Conservation (phyloP, 1,139 yeast species). For the Suhomyces bolitotheri region DNA sequence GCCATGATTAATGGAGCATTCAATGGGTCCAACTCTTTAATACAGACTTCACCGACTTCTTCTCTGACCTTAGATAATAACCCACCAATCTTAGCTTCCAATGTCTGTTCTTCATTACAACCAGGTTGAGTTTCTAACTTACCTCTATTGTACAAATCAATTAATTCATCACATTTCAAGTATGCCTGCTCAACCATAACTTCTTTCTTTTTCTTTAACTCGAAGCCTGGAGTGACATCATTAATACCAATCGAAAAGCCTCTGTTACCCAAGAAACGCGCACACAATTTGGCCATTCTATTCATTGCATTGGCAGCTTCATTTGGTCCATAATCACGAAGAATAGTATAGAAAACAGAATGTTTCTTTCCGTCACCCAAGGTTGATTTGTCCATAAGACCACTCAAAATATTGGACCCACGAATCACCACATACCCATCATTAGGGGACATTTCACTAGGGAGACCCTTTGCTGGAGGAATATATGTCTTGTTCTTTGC, state of each 20-base stretch:
- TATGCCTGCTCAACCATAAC: constrained; percentile 90
- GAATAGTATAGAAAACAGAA: constrained; percentile 90
- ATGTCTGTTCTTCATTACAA: constrained; percentile 96
- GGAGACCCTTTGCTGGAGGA: constrained; percentile 65
- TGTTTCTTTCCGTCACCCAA: constrained; percentile 98
- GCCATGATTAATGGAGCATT: constrained; percentile 99
- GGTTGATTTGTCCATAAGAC: constrained; percentile 95
- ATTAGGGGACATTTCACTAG: constrained; percentile 95
- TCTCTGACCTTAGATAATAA: constrained; percentile 94
- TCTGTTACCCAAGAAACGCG: constrained; percentile 88
- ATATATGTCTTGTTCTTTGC: constrained; percentile 89
- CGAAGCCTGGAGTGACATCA: constrained; percentile 92
- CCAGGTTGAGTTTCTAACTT: constrained; percentile 98
- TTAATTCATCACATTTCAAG: constrained; percentile 86
- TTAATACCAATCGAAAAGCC: constrained; percentile 97
- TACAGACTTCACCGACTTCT: constrained; percentile 98
- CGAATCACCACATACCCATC: constrained; percentile 92
- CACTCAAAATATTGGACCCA: constrained; percentile 85
- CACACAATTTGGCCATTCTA: constrained; percentile 97
- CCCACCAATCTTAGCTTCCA: constrained; percentile 97
- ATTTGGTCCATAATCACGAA: constrained; percentile 92
- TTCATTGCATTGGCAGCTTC: constrained; percentile 98
- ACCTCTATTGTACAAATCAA: constrained; percentile 76
- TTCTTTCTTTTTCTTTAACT: constrained; percentile 78
- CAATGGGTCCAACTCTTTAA: constrained; percentile 80